A percentile compares a stretch with the other conserved stretches of the same genome.
Evolutionary conservation across 371 early-diverging fungal genomes (phyloP).

Genomic region (Zancudomyces culisetae): DNA sequence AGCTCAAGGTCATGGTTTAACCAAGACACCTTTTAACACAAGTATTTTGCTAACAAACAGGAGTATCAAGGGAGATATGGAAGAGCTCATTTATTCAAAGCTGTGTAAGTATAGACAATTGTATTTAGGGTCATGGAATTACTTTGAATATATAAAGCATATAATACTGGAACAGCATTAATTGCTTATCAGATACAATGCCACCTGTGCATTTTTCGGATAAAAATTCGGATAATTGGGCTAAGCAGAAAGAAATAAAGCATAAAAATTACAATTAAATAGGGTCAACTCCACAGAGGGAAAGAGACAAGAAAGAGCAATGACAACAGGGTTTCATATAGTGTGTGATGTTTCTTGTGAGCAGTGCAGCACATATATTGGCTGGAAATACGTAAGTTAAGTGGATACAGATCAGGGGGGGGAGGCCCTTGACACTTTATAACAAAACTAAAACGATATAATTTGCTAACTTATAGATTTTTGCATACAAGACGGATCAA

Average conservation of each 20-base stretch:
- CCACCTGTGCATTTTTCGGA: no score
- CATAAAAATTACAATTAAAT: no score
- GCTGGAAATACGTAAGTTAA: constrained; percentile 31
- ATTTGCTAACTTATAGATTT: background rate
- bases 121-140: no score
- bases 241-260: no score
- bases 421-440: background rate
- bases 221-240: no score
- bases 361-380: constrained; percentile 26
- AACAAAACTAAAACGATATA: constrained; percentile 10
- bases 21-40: no score
- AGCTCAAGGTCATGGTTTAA: no score
- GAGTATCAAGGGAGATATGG: constrained; percentile 34
- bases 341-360: constrained; percentile 33
- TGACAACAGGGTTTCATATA: constrained; percentile 40
- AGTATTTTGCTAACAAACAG: no score
- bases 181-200: no score
- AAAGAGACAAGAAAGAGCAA: constrained; percentile 22
- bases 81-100: constrained; percentile 28
- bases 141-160: no score
- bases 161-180: no score
- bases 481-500: constrained; percentile 27
- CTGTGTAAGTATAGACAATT: constrained; percentile 6
- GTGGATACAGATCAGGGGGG: no score
- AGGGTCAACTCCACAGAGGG: constrained; percentile 27